phyloP scores from a whole-genome alignment of 306 rosid genomes.

The Boehmeria nivea region DNA sequence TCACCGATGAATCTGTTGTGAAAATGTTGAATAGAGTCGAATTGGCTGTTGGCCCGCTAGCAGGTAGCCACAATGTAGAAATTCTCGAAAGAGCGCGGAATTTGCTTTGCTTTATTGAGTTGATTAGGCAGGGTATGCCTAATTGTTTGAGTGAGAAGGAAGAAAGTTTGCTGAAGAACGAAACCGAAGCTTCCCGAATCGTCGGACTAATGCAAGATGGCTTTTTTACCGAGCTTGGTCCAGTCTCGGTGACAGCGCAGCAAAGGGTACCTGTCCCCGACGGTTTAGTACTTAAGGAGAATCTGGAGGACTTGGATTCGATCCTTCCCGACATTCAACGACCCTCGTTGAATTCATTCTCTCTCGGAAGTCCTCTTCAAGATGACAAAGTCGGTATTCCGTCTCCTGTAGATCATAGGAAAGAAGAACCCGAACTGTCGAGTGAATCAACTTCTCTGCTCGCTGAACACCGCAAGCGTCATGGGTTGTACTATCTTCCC shows the following conservation, averaged over 20 bases:
- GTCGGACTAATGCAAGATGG: constrained; percentile 44
- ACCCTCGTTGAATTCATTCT: constrained; percentile 38
- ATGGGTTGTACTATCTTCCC: constrained; percentile 83
- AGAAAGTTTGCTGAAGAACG: constrained; percentile 21
- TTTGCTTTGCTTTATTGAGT: constrained; percentile 52
- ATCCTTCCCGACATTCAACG: constrained; percentile 56
- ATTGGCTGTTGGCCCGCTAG: constrained; percentile 47
- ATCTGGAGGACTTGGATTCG: constrained; percentile 60
- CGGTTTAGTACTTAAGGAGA: constrained; percentile 61
- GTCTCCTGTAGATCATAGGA: constrained; percentile 29
- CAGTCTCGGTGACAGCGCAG: constrained; percentile 67
- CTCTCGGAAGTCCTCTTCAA: constrained; percentile 35
- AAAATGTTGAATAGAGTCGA: constrained; percentile 50
- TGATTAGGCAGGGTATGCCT: constrained; percentile 44
- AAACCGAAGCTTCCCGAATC: constrained; percentile 39
- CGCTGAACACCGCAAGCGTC: constrained; percentile 77
- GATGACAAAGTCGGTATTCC: constrained; percentile 31
- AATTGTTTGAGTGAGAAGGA: constrained; percentile 29
- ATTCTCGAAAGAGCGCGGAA: constrained; percentile 73
- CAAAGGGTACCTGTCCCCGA: constrained; percentile 77
- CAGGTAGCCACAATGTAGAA: constrained; percentile 68
- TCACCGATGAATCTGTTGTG: constrained; percentile 39
- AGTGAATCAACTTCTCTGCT: constrained; percentile 74
- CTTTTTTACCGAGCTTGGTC: constrained; percentile 65
- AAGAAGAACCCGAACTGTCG: constrained; percentile 43